Conservation (phyloP, 1,139 yeast species). For the Meyerozyma sp. region DNA sequence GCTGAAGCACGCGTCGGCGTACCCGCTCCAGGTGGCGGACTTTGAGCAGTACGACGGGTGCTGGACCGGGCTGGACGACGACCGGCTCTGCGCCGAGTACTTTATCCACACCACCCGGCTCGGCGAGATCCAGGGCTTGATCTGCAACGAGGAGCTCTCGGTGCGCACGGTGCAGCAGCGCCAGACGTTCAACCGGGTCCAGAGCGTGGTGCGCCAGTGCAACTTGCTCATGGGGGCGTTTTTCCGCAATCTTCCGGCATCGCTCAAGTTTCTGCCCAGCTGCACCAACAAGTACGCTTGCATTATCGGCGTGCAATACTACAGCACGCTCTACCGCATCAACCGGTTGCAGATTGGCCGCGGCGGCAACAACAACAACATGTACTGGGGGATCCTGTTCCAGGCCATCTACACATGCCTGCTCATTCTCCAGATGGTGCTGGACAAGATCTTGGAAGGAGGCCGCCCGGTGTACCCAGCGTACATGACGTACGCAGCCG, state of each 20-base stretch:
- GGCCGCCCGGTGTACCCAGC: constrained; percentile 6
- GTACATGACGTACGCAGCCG: constrained; percentile 8
- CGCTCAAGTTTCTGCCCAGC: constrained; percentile 6
- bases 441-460: constrained; percentile 4
- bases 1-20: constrained; percentile 3
- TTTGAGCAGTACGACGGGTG: constrained; percentile 9
- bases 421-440: constrained; percentile 6
- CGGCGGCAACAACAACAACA: constrained; percentile 4
- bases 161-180: constrained; percentile 1
- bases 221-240: constrained; percentile 9
- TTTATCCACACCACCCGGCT: constrained; percentile 6
- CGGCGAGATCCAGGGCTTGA: constrained; percentile 9
- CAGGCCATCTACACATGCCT: constrained; percentile 9
- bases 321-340: constrained; percentile 9
- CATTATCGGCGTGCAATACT: constrained; percentile 9
- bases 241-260: constrained; percentile 6
- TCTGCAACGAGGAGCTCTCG: constrained; percentile 4
- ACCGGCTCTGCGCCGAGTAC: constrained; percentile 6
- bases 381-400: constrained; percentile 10
- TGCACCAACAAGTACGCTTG: constrained; percentile 7
- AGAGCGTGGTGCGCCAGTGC: constrained; percentile 8
- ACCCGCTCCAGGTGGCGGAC: constrained; percentile 3
- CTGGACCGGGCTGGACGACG: constrained; percentile 4
- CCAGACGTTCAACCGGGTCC: constrained; percentile 3
- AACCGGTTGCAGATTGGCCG: constrained; percentile 7